These are phyloP conservation scores for Coriolopsis trogii DNA, from an alignment of 1,284 basidiomycete genomes.

Conservation along the genomic window DNA sequence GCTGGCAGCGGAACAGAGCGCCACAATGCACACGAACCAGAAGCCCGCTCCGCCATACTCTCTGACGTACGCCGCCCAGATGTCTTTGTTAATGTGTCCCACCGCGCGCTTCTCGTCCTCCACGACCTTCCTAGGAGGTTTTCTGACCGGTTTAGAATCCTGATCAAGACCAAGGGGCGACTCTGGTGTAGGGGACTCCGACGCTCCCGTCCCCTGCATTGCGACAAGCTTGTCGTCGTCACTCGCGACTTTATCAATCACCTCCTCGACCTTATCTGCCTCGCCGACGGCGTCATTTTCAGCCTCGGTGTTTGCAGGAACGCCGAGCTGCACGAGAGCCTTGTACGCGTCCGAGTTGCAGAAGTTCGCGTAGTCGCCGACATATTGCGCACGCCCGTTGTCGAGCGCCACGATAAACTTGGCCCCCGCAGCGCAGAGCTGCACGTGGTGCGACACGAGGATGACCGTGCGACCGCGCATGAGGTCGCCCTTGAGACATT, in stretches of 20 bases:
- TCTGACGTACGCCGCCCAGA: constrained; percentile 81
- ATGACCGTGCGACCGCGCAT: constrained; percentile 80
- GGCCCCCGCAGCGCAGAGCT: constrained; percentile 72
- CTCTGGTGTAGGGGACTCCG: background rate
- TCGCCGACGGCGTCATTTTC: background rate
- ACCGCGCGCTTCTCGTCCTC: constrained; percentile 91
- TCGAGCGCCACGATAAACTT: constrained; percentile 80
- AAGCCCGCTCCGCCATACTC: constrained; percentile 69
- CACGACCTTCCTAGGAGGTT: constrained; percentile 80
- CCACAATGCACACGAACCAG: constrained; percentile 70
- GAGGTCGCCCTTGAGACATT: constrained; percentile 86
- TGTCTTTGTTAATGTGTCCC: constrained; percentile 74
- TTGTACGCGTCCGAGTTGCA: constrained; percentile 66
- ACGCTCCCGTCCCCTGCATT: too few species aligned
- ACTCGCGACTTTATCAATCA: too few species aligned
- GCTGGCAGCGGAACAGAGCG: constrained; percentile 65
- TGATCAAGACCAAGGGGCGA: background rate
- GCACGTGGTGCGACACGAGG: constrained; percentile 90
- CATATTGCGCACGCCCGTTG: constrained; percentile 79
- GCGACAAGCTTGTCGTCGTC: too few species aligned
- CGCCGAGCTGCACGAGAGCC: constrained; percentile 66
- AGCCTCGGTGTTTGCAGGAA: constrained; percentile 19
- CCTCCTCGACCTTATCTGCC: too few species aligned
- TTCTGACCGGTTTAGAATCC: constrained; percentile 45
- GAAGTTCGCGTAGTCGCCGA: constrained; percentile 70